These are phyloP conservation scores for Middelhovenomyces tepae DNA, from an alignment of 805 yeast genomes.

Conservation along the genomic window DNA sequence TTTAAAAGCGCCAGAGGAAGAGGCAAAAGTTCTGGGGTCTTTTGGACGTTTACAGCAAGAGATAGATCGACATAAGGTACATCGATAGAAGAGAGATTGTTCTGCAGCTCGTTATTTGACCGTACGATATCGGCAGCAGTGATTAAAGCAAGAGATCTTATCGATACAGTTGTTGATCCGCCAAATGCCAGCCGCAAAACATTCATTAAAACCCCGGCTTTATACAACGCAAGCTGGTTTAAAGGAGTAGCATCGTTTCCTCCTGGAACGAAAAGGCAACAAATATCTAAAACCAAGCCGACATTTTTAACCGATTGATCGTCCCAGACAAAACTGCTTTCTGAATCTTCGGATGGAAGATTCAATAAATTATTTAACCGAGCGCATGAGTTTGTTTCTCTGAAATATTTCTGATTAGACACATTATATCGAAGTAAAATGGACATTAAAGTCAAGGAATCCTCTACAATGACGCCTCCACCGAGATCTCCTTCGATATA, in stretches of 20 bases:
- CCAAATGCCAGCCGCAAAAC: constrained; percentile 63
- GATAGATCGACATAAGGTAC: constrained; percentile 87
- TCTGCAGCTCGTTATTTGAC: constrained; percentile 58
- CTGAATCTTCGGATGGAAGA: constrained; percentile 41
- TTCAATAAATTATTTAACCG: constrained; percentile 52
- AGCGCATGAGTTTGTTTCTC: constrained; percentile 75
- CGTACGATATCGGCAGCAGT: constrained; percentile 72
- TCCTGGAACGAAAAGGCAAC: constrained; percentile 60
- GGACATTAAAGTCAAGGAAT: constrained; percentile 67
- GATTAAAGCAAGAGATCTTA: constrained; percentile 60
- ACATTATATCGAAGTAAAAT: constrained; percentile 74
- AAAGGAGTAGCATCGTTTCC: constrained; percentile 55
- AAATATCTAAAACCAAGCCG: constrained; percentile 58
- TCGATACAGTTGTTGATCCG: constrained; percentile 49
- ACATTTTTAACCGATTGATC: constrained; percentile 65
- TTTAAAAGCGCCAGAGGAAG: constrained; percentile 66
- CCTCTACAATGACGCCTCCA: constrained; percentile 86
- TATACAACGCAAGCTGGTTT: constrained; percentile 54
- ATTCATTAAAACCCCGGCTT: constrained; percentile 54
- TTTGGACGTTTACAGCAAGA: constrained; percentile 24
- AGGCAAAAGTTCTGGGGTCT: constrained; percentile 41
- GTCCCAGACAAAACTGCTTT: constrained; percentile 54
- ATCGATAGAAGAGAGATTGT: constrained; percentile 67
- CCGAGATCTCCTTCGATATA: constrained; percentile 82
- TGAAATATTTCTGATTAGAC: constrained; percentile 79